Percentiles rank a stretch among this genome's conserved stretches.
Evolutionary conservation across 192 early-diverging fungal genomes (phyloP).

Genomic region (Coemansia pectinata): DNA sequence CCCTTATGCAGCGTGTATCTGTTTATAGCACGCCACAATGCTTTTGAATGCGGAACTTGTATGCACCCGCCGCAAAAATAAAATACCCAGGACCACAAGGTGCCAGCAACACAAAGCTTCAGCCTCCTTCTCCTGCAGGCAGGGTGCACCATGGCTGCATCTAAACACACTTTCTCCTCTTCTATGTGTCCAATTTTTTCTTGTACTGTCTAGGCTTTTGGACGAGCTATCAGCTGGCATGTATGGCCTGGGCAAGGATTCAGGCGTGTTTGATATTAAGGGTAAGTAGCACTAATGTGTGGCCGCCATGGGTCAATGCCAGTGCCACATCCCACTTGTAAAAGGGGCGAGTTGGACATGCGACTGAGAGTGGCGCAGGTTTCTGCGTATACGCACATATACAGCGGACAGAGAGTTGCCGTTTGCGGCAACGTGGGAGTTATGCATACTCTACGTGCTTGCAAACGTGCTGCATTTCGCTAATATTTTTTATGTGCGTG

Average conservation of each 20-base stretch:
- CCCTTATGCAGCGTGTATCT: constrained; percentile 27
- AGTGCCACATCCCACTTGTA: background rate
- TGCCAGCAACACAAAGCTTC: background rate
- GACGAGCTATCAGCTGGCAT: constrained; percentile 61
- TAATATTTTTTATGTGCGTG: background rate
- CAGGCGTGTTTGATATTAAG: constrained; percentile 31
- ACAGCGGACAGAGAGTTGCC: constrained; percentile 32
- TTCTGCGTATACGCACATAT: constrained; percentile 10
- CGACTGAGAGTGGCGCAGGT: background rate
- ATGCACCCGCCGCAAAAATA: background rate
- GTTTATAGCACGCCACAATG: background rate
- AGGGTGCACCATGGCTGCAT: background rate
- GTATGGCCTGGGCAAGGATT: constrained; percentile 72
- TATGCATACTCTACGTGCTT: constrained; percentile 1
- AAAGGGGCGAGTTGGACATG: background rate
- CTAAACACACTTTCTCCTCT: background rate
- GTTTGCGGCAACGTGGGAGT: background rate
- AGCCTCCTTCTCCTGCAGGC: background rate
- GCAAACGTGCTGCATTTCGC: background rate
- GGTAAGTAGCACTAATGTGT: constrained; percentile 21
- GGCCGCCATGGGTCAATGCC: background rate
- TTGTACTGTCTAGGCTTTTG: constrained; percentile 35
- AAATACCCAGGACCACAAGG: constrained; percentile 1
- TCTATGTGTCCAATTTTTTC: background rate
- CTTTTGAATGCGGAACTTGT: background rate